phyloP scores from a whole-genome alignment of 2,329 filamentous ascomycete genomes.

The Aspergillus sp. region DNA sequence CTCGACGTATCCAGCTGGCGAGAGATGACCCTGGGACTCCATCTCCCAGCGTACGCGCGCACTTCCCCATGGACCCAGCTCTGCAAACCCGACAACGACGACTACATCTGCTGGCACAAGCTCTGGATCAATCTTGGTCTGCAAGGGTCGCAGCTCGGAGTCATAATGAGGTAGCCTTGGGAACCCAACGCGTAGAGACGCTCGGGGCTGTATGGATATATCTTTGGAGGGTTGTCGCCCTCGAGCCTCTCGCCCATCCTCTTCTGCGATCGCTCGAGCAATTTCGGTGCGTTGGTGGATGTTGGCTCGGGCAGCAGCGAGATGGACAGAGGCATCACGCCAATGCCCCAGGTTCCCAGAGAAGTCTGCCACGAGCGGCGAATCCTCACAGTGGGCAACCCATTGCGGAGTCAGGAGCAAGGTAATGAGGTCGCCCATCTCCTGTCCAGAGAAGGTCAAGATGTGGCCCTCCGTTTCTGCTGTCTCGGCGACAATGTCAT shows the following conservation, averaged over 20 bases:
- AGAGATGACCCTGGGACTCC: not conserved
- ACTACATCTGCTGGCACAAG: not conserved
- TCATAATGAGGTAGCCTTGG: not conserved
- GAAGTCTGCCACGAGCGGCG: not conserved
- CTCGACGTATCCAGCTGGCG: not conserved
- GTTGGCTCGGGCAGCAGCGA: not conserved
- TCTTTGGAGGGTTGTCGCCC: not conserved
- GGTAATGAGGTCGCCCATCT: conserved; percentile 1
- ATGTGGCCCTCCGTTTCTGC: not conserved
- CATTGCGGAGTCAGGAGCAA: not conserved
- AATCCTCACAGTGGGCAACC: not conserved
- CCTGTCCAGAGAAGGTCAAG: not conserved
- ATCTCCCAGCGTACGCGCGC: conserved; percentile 8
- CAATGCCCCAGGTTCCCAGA: not conserved
- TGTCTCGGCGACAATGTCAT: conserved; percentile 1
- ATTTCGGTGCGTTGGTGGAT: not conserved
- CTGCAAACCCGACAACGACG: conserved; percentile 3
- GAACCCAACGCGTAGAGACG: not conserved
- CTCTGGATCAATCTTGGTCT: not conserved
- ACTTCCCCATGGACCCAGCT: conserved; percentile 4
- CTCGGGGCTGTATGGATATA: not conserved
- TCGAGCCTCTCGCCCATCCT: not conserved
- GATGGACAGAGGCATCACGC: not conserved
- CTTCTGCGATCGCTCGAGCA: not conserved
- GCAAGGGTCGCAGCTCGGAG: not conserved